Base-by-base conservation (phyloP, 495 filamentous ascomycete genomes). In the Bombardia bombarda region DNA sequence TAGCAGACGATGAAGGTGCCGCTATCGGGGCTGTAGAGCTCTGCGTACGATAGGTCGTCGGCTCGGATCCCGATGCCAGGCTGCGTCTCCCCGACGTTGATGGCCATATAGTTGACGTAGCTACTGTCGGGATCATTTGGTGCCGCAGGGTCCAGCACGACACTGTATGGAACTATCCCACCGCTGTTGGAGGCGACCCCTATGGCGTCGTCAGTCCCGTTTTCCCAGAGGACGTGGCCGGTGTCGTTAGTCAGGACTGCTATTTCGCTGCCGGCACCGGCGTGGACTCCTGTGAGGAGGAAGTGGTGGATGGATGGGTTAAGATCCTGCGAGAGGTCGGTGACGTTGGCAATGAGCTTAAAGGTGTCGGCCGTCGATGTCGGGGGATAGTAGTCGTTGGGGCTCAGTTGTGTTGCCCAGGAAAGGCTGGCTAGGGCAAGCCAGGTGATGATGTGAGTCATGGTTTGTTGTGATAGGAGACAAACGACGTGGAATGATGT, bases 1-100 rank as follows among this genome's bases (percentile, higher is more conserved):
- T 67, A 60, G 36, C 72, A 71, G 5, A 72, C 68, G 8, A 72
- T 42, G 37, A 75, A 61, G 41, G 68, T 72, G 23, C 70, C 67
- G 19, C 51, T 65, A 22, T 42, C 37, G 16, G 43, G 35, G n/a
- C 46, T 23, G 34, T 41, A 32, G 28, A 55, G 17, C 34, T 9
- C 24, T 17, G 38, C 24, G 14, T 18, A 32, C n/a, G 26, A 4
- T 34, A 10, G 23, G 2, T n/a, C 23, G 24, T 23, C 45, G 9
- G 44, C 31, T 1, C 30, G 16, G 2, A 37, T 13, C 17, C 17
- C 25, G 14, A 55, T 39, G 1, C 52, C 52, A 0, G 7, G 19
- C 10, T 47, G 48, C 20, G 35, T 38, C 17, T 20, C 28, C 7
- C 48, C 52, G 13, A 42, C 38, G 17, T 55, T 37, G 34, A 48